A percentile compares a stretch with the other conserved stretches of the same genome.
Evolutionary conservation across 1,284 basidiomycete species (phyloP).

Genomic region (Cyathus olla): DNA sequence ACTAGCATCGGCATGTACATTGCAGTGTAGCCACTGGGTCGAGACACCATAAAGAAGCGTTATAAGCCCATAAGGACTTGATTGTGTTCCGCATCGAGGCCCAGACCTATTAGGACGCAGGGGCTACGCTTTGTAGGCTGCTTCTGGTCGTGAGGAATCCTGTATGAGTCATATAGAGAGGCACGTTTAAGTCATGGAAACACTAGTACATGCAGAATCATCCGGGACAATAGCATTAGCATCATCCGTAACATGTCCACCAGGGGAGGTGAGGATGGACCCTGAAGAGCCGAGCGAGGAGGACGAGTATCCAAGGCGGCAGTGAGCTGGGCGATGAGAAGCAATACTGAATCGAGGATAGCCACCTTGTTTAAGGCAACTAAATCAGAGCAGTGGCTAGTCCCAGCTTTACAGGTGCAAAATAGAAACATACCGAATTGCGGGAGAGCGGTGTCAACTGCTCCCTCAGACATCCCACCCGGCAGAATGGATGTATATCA

Average conservation of each 20-base stretch:
- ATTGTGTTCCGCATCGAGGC: slow-evolving; percentile 2
- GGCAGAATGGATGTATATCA: no score
- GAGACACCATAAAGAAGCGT: slow-evolving; percentile 2
- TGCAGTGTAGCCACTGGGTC: neutral
- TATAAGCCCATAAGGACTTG: slow-evolving; percentile 3
- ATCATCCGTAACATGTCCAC: slow-evolving; percentile 26
- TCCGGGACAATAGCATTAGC: slow-evolving; percentile 34
- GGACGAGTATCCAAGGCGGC: slow-evolving; percentile 29
- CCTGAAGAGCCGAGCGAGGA: slow-evolving; percentile 25
- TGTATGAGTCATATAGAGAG: neutral
- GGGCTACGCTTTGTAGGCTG: slow-evolving; percentile 13
- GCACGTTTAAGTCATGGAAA: no score
- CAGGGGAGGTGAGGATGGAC: slow-evolving; percentile 10
- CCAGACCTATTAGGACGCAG: neutral
- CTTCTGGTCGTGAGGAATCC: slow-evolving; percentile 17
- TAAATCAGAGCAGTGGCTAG: slow-evolving; percentile 9
- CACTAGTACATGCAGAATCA: slow-evolving; percentile 22
- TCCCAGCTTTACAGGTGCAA: neutral
- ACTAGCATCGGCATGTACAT: slow-evolving; percentile 5
- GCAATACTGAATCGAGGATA: slow-evolving; percentile 31
- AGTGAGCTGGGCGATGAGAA: slow-evolving; percentile 35
- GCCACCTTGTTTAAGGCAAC: slow-evolving; percentile 24
- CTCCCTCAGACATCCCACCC: no score
- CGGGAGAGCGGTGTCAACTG: slow-evolving; percentile 1
- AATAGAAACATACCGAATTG: neutral